Evolutionary conservation across 352 stramenopile genomes (phyloP).

Genomic region (Phytophthora pseudosyringae): DNA sequence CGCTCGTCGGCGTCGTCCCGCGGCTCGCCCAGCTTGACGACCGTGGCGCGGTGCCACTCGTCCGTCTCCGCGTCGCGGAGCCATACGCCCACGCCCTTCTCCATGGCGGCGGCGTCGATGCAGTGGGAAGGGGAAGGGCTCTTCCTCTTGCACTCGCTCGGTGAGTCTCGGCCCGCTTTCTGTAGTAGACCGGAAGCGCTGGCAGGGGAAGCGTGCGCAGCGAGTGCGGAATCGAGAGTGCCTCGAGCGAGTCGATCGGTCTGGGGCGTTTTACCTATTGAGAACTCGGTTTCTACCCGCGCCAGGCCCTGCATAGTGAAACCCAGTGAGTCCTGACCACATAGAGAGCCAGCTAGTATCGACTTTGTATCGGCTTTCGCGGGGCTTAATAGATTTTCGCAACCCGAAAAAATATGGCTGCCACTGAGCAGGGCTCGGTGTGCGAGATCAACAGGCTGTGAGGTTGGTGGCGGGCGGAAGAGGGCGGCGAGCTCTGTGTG

Average conservation of each 20-base stretch:
- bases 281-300: constrained; percentile 34
- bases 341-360: not conserved
- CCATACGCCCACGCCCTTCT: constrained; percentile 84
- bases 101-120: constrained; percentile 47
- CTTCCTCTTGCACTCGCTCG: not conserved
- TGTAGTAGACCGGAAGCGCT: constrained; percentile 2
- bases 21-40: constrained; percentile 51
- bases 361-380: constrained; percentile 8
- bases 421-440: constrained; percentile 21
- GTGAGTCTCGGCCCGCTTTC: not conserved
- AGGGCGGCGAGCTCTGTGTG: constrained; percentile 14
- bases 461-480: constrained; percentile 11
- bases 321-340: constrained; percentile 17
- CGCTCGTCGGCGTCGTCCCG: constrained; percentile 22
- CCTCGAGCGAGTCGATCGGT: not conserved
- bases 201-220: not conserved
- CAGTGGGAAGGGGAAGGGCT: not conserved
- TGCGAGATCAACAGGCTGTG: constrained; percentile 23
- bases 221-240: constrained; percentile 28
- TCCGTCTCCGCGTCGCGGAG: constrained; percentile 69
- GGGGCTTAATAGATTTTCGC: constrained; percentile 21
- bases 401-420: constrained; percentile 24
- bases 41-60: constrained; percentile 71
- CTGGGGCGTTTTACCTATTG: constrained; percentile 32
- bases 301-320: constrained; percentile 16